Evolutionary conservation across 2,329 filamentous ascomycete species (phyloP), one percentile per base, ranked within the genome.

Genomic region (Paraphoma sp.): DNA sequence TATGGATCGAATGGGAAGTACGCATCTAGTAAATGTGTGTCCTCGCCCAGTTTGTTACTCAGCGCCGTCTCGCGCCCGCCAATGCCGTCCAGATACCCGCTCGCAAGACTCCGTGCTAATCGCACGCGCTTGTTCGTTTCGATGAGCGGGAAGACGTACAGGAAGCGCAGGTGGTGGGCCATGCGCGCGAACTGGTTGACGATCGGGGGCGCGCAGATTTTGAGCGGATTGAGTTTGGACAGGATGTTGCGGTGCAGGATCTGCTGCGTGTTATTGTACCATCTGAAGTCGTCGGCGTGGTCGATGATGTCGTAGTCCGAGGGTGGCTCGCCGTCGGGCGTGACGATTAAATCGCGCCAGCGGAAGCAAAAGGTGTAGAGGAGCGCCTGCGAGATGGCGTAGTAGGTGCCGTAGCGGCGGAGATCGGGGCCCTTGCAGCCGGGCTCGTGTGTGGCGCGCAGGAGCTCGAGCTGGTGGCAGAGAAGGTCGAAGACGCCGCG

Each of bases 1-100:
- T 98, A 99, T 2, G 96, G 96, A 73, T 99, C 95, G 70, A 99
- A 99, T 0, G 95, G 95, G 71, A 98, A 99, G 75, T 96, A 97
- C 0, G 93, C 91, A 66, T 98, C 93, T 1, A 99, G 84, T 76
- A 97, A 89, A 69, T 94, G 89, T 69, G 87, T 89, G 60, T 89
- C 87, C 64, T 97, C 92, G 56, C 91, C 90, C 51, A 88, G 84
- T 67, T 82, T 82, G 51, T 73, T 74, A 9, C 76, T 79, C 42
- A 80, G 76, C 1, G 81, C 80, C 52, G 81, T 86, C 64, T 88
- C 85, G 45, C 86, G 83, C 52, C 84, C 82, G 5, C 83, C 71
- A 1, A 74, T 66, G 6, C 72, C 71, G 48, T 69, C 68, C 12
- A 70, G 59, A 16, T 84, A 81, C 62, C 86, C 82, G 36, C 82